Percentiles rank a stretch among this genome's conserved stretches.
phyloP scores from a whole-genome alignment of 768 basidiomycete genomes.

The Boletales sp. region DNA sequence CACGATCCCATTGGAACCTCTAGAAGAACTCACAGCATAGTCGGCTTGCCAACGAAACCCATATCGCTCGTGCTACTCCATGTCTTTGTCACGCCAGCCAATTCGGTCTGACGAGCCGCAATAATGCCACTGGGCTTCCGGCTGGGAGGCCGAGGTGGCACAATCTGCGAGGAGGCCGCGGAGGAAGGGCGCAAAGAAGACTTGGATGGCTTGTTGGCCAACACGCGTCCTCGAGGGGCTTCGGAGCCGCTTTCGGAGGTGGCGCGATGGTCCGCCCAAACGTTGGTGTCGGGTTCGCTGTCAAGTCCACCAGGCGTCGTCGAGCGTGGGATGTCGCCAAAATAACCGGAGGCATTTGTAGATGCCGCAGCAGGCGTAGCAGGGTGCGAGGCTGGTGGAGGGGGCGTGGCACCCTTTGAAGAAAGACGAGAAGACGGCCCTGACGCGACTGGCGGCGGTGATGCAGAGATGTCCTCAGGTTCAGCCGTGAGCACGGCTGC shows the following conservation, averaged over 20 bases:
- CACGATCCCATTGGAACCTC: not conserved
- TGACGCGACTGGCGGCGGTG: conserved; percentile 6
- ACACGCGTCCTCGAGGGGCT: conserved; percentile 14
- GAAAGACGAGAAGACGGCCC: conserved; percentile 12
- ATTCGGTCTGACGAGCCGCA: conserved; percentile 26
- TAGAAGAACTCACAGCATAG: conserved; percentile 15
- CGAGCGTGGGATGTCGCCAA: conserved; percentile 24
- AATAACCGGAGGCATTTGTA: conserved; percentile 12
- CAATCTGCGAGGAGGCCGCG: conserved; percentile 22
- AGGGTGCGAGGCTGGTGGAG: conserved; percentile 18
- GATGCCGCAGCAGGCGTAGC: conserved; percentile 22
- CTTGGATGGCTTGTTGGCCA: conserved; percentile 20
- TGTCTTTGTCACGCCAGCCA: conserved; percentile 31
- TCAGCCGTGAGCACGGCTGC: conserved; percentile 48
- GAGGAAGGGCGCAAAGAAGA: conserved; percentile 24
- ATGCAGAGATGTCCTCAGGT: conserved; percentile 34
- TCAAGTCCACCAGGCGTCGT: conserved; percentile 22
- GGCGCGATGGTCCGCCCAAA: conserved; percentile 26
- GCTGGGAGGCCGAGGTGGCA: conserved; percentile 14
- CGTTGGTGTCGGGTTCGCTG: conserved; percentile 20
- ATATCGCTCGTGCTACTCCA: conserved; percentile 27
- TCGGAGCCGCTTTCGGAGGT: conserved; percentile 22
- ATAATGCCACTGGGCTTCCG: conserved; percentile 24
- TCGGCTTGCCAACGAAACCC: conserved; percentile 17
- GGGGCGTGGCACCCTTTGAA: conserved; percentile 16